These are phyloP conservation scores for Trametes gibbosa DNA, from an alignment of 768 basidiomycete species.

Conservation along the genomic window DNA sequence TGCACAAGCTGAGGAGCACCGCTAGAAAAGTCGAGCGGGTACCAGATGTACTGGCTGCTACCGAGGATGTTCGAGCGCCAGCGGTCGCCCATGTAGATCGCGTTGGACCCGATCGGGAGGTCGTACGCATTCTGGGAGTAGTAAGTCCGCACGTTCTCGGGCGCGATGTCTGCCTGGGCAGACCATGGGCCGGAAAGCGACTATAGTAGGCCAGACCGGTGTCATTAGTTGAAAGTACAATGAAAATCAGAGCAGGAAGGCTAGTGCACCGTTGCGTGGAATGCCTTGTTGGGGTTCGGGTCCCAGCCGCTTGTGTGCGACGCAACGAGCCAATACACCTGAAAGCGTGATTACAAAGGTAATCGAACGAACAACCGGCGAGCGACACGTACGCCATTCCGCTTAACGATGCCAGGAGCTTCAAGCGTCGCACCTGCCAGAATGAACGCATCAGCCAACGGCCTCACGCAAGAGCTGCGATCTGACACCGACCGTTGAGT, in stretches of 20 bases:
- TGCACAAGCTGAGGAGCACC: conserved; percentile 52
- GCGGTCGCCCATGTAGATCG: conserved; percentile 65
- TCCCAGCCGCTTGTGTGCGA: conserved; percentile 57
- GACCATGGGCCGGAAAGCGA: conserved; percentile 56
- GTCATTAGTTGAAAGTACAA: background rate
- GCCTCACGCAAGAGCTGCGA: background rate
- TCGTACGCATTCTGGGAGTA: conserved; percentile 62
- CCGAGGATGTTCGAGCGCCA: conserved; percentile 55
- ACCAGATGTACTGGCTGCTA: conserved; percentile 61
- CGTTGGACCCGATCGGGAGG: conserved; percentile 45
- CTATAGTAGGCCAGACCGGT: conserved; percentile 26
- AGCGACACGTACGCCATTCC: conserved; percentile 41
- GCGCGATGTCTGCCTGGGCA: conserved; percentile 54
- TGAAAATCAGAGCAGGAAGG: background rate
- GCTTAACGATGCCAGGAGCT: conserved; percentile 60
- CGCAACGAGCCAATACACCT: conserved; percentile 58
- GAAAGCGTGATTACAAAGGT: background rate
- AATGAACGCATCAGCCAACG: background rate
- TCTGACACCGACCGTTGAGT: conserved; percentile 37
- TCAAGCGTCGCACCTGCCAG: conserved; percentile 52
- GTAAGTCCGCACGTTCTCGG: conserved; percentile 49
- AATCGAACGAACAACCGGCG: background rate
- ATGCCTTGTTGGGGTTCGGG: conserved; percentile 61
- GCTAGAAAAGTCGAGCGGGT: conserved; percentile 53
- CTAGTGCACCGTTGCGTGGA: conserved; percentile 45